Evolutionary conservation across 352 stramenopile genomes (phyloP).

Genomic region (Lagenidium giganteum): DNA sequence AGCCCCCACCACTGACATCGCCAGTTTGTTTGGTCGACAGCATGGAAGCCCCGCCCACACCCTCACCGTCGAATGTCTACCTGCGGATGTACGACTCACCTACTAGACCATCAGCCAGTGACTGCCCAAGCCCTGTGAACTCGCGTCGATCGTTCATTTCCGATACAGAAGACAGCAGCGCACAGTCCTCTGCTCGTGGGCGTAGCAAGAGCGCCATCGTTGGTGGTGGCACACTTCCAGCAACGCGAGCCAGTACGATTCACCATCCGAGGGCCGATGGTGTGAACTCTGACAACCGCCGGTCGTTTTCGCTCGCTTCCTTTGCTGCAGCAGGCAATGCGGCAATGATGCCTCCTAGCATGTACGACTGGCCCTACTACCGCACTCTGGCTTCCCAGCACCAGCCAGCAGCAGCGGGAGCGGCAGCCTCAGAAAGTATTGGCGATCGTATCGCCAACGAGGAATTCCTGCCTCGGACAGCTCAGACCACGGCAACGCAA

Average conservation of each 20-base stretch:
- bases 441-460: constrained; percentile 5
- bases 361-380: too few relatives aligned
- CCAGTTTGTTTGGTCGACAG: neutral
- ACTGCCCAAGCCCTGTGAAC: neutral
- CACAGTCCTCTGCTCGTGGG: neutral
- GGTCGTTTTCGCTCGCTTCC: too few relatives aligned
- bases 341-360: too few relatives aligned
- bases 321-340: too few relatives aligned
- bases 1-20: neutral
- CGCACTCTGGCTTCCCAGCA: too few relatives aligned
- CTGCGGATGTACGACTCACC: constrained; percentile 71
- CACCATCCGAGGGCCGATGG: constrained; percentile 3
- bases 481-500: neutral
- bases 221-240: neutral
- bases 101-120: constrained; percentile 12
- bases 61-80: constrained; percentile 50
- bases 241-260: neutral
- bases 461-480: constrained; percentile 1
- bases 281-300: too few relatives aligned
- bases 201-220: constrained; percentile 1
- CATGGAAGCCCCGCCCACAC: neutral
- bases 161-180: too few relatives aligned
- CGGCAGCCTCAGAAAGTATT: neutral
- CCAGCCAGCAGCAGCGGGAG: neutral
- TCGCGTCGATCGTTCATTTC: neutral